Percentiles rank a stretch among this genome's conserved stretches.
phyloP scores from a whole-genome alignment of 768 basidiomycete genomes.

The Gymnopilus junonius region DNA sequence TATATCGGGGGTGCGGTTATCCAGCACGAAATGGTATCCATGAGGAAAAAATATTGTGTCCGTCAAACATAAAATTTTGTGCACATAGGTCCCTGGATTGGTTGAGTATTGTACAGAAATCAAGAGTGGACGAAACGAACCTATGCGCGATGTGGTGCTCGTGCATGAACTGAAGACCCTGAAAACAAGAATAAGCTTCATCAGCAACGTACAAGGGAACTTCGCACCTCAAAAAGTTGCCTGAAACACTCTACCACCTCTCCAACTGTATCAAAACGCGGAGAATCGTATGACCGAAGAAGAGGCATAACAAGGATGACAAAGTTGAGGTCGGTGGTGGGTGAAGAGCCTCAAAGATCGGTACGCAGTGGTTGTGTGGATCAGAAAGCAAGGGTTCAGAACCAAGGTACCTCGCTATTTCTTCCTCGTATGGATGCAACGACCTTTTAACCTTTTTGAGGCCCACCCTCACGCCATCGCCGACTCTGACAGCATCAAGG shows the following conservation, averaged over 20 bases:
- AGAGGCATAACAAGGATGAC: constrained; percentile 37
- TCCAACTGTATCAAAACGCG: constrained; percentile 22
- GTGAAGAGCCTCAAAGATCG: constrained; percentile 3
- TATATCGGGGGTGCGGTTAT: constrained; percentile 20
- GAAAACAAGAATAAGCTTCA: neutral
- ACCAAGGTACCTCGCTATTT: constrained; percentile 6
- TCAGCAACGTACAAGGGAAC: neutral
- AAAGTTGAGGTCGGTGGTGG: constrained; percentile 14
- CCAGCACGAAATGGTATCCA: constrained; percentile 21
- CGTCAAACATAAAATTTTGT: constrained; percentile 25
- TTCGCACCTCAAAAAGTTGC: constrained; percentile 18
- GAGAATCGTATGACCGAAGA: constrained; percentile 31
- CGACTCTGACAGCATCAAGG: constrained; percentile 17
- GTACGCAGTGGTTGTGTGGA: constrained; percentile 14
- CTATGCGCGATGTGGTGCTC: constrained; percentile 19
- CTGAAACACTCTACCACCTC: constrained; percentile 24
- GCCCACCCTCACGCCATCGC: constrained; percentile 10
- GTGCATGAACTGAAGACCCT: constrained; percentile 19
- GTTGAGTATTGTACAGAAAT: too few species aligned
- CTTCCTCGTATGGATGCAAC: neutral
- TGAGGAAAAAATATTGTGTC: constrained; percentile 16
- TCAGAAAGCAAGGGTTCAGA: constrained; percentile 2
- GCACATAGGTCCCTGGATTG: constrained; percentile 17
- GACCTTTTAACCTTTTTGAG: constrained; percentile 12
- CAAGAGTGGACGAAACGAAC: constrained; percentile 10